Evolutionary conservation across 768 basidiomycete species (phyloP).

Genomic region (Boletus insuetus): DNA sequence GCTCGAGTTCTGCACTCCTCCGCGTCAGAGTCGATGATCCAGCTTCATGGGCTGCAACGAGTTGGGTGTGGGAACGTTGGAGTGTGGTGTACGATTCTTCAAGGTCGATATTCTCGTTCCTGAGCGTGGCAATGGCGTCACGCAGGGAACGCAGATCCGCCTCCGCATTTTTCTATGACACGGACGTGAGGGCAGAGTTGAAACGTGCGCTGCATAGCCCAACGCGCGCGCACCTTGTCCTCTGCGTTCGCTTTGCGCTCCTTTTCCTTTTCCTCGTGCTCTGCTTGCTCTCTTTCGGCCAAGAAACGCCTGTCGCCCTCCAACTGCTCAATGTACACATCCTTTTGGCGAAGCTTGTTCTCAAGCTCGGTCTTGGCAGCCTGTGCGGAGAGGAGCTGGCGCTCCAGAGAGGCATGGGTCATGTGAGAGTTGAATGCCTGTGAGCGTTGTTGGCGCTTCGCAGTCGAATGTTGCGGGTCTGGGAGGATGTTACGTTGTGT

Average conservation of each 20-base stretch:
- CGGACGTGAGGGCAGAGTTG: neutral
- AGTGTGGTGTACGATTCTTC: constrained; percentile 52
- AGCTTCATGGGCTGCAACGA: constrained; percentile 48
- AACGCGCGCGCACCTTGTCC: constrained; percentile 53
- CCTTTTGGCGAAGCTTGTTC: constrained; percentile 64
- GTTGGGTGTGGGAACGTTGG: constrained; percentile 47
- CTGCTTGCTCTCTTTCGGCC: constrained; percentile 64
- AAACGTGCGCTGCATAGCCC: neutral
- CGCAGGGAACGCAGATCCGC: constrained; percentile 53
- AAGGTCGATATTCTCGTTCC: constrained; percentile 60
- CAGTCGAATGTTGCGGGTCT: constrained; percentile 66
- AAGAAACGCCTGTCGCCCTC: constrained; percentile 71
- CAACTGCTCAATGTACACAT: constrained; percentile 57
- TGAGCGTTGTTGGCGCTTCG: constrained; percentile 65
- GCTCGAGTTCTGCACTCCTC: constrained; percentile 45
- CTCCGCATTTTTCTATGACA: constrained; percentile 45
- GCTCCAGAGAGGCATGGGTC: constrained; percentile 60
- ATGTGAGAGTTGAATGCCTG: constrained; percentile 62
- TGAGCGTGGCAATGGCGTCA: constrained; percentile 44
- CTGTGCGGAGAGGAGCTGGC: constrained; percentile 63
- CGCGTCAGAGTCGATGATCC: constrained; percentile 48
- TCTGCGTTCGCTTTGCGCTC: constrained; percentile 49
- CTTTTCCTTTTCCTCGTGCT: constrained; percentile 63
- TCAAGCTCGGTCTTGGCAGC: constrained; percentile 64
- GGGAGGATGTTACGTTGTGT: neutral